phyloP scores from a whole-genome alignment of 2,329 filamentous ascomycete genomes.

The Stromatinia cepivora region DNA sequence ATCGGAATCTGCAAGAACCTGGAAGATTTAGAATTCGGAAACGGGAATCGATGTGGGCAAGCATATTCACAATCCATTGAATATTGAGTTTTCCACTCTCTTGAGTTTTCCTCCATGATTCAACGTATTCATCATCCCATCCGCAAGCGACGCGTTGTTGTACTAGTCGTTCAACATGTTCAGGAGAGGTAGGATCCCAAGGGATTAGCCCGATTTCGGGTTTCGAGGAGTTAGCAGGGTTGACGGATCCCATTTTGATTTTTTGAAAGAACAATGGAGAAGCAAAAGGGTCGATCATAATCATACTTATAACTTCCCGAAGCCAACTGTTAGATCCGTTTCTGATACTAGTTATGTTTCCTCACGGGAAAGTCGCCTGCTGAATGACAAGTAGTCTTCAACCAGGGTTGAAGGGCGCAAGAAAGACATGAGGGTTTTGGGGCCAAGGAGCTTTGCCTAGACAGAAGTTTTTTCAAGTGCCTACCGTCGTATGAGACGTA shows the following conservation, averaged over 20 bases:
- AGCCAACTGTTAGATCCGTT: not conserved
- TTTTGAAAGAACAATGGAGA: not conserved
- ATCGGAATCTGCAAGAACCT: constrained; percentile 31
- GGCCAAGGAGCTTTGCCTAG: not conserved
- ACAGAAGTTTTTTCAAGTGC: not conserved
- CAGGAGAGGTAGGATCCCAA: constrained; percentile 46
- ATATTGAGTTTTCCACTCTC: constrained; percentile 29
- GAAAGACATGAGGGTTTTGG: not conserved
- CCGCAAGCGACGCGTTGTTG: constrained; percentile 50
- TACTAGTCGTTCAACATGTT: constrained; percentile 46
- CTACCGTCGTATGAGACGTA: not conserved
- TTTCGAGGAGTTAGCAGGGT: constrained; percentile 1
- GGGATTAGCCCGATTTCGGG: constrained; percentile 45
- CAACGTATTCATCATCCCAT: constrained; percentile 46
- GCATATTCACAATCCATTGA: constrained; percentile 34
- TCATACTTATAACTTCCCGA: not conserved
- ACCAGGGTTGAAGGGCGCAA: constrained; percentile 9
- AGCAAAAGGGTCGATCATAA: not conserved
- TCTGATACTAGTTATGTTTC: not conserved
- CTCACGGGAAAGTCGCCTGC: not conserved
- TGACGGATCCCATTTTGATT: not conserved
- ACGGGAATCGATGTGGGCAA: not conserved
- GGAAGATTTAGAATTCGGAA: constrained; percentile 6
- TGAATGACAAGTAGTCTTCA: not conserved
- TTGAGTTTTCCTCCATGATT: constrained; percentile 29